These are phyloP conservation scores for Cyberlindnera samutprakarnensis DNA, from an alignment of 805 yeast genomes.

Conservation along the genomic window DNA sequence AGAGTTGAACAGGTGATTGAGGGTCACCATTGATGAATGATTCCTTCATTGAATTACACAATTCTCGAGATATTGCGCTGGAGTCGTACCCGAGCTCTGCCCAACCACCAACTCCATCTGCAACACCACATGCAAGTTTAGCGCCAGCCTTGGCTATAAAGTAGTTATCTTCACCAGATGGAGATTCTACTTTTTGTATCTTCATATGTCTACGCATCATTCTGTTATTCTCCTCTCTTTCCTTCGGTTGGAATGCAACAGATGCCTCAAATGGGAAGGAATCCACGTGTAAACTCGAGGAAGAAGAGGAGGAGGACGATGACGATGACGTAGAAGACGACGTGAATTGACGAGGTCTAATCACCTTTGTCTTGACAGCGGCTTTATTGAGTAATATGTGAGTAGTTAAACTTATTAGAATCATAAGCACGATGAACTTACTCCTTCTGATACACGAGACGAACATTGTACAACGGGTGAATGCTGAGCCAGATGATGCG, in stretches of 20 bases:
- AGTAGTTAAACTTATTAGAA: conserved; percentile 15
- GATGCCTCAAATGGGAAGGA: conserved; percentile 42
- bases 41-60: conserved; percentile 50
- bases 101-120: conserved; percentile 99
- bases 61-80: conserved; percentile 74
- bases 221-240: conserved; percentile 42
- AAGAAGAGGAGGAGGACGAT: conserved; percentile 4
- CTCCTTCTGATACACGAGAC: conserved; percentile 14
- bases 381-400: conserved; percentile 11
- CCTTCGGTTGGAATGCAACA: conserved; percentile 71
- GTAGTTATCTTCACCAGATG: conserved; percentile 75
- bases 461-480: too few species aligned
- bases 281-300: conserved; percentile 1
- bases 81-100: conserved; percentile 86
- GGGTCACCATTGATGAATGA: conserved; percentile 11
- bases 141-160: conserved; percentile 36
- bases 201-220: conserved; percentile 26
- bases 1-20: conserved; percentile 30
- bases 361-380: conserved; percentile 1
- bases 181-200: conserved; percentile 36
- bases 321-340: conserved; percentile 14
- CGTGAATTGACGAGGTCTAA: conserved; percentile 7
- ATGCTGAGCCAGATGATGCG: too few species aligned
- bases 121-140: conserved; percentile 59
- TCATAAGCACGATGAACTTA: conserved; percentile 15